A percentile compares a stretch with the other conserved stretches of the same genome.
Conservation (phyloP, 2,329 filamentous ascomycete species). For the Didymellaceae sp. region DNA sequence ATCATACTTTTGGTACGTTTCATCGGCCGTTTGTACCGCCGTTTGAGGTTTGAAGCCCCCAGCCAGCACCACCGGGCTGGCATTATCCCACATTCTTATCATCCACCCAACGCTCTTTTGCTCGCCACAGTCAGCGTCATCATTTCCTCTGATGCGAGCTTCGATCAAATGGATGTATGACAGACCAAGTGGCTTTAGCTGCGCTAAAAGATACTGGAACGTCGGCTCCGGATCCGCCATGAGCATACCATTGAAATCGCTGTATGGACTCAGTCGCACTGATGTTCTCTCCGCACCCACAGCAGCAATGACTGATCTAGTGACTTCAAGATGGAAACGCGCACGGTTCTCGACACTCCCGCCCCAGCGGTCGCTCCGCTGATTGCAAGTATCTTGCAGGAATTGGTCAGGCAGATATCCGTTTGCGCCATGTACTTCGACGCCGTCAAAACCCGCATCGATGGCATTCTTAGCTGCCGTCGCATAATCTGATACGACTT, state of each 20-base stretch:
- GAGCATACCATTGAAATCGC: slow-evolving; percentile 66
- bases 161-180: slow-evolving; percentile 4
- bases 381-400: slow-evolving; percentile 63
- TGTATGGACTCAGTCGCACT: slow-evolving; percentile 67
- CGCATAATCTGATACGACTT: slow-evolving; percentile 45
- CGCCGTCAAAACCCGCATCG: slow-evolving; percentile 64
- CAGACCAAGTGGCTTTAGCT: not conserved
- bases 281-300: slow-evolving; percentile 62
- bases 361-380: slow-evolving; percentile 57
- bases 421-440: slow-evolving; percentile 64
- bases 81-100: slow-evolving; percentile 18
- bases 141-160: slow-evolving; percentile 18
- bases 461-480: slow-evolving; percentile 53
- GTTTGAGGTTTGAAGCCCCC: slow-evolving; percentile 49
- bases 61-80: slow-evolving; percentile 45
- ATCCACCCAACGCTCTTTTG: slow-evolving; percentile 23
- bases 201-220: slow-evolving; percentile 45
- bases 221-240: slow-evolving; percentile 65
- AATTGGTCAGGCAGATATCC: slow-evolving; percentile 73
- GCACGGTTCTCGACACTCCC: slow-evolving; percentile 58
- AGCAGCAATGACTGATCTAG: slow-evolving; percentile 56
- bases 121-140: slow-evolving; percentile 21
- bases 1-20: slow-evolving; percentile 39
- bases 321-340: slow-evolving; percentile 60
- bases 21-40: slow-evolving; percentile 39